phyloP scores from a whole-genome alignment of 2,329 filamentous ascomycete genomes.

The Nemania diffusa region DNA sequence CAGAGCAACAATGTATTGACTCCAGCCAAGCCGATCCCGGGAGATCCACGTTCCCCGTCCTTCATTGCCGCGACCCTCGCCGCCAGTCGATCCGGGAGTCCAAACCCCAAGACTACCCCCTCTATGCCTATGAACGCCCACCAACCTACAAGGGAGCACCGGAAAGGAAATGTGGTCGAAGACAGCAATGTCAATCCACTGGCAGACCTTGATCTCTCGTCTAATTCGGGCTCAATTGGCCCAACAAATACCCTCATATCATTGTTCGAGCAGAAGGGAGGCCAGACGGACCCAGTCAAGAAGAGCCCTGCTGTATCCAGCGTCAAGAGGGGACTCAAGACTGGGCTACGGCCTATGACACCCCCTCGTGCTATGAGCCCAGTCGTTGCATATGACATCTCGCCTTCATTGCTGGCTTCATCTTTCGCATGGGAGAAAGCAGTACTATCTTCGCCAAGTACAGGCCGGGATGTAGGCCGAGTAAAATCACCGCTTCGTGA shows the following conservation, averaged over 20 bases:
- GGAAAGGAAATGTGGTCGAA: conserved; percentile 48
- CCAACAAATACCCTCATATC: conserved; percentile 73
- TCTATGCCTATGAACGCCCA: conserved; percentile 41
- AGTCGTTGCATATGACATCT: conserved; percentile 38
- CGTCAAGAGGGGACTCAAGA: conserved; percentile 48
- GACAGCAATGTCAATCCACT: conserved; percentile 47
- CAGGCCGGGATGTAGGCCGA: conserved; percentile 1
- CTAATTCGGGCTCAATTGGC: conserved; percentile 68
- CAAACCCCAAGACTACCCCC: conserved; percentile 55
- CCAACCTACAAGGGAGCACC: conserved; percentile 33
- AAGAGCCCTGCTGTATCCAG: conserved; percentile 39
- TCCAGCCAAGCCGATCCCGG: conserved; percentile 36
- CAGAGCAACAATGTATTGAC: conserved; percentile 35
- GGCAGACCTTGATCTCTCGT: conserved; percentile 49
- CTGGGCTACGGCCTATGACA: conserved; percentile 46
- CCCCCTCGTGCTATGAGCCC: conserved; percentile 49
- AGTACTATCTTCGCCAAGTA: conserved; percentile 32
- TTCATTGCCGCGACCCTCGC: conserved; percentile 71
- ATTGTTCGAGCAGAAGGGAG: conserved; percentile 70
- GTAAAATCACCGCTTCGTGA: conserved; percentile 7
- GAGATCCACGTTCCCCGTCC: conserved; percentile 64
- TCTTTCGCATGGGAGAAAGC: conserved; percentile 38
- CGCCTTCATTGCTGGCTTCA: conserved; percentile 42
- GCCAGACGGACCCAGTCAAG: conserved; percentile 45
- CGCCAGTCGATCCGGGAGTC: conserved; percentile 69